Evolutionary conservation across 2,329 filamentous ascomycete genomes (phyloP).

Genomic region (Fusarium sp.): DNA sequence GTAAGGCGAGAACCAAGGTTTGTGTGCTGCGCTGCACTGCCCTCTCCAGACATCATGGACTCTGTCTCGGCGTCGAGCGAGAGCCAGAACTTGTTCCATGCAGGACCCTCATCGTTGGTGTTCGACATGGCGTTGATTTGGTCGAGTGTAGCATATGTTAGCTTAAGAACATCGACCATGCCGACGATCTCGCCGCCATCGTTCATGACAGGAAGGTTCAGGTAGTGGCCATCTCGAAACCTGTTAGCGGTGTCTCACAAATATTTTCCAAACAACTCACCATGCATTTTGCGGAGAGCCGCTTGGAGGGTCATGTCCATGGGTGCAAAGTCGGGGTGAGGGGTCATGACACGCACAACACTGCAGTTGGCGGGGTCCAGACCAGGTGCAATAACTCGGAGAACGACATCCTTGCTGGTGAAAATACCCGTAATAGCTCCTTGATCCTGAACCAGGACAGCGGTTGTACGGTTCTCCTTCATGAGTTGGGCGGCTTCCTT

Average conservation of each 20-base stretch:
- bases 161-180: slow-evolving; percentile 98
- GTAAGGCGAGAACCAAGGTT: slow-evolving; percentile 79
- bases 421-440: slow-evolving; percentile 99
- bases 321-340: slow-evolving; percentile 97
- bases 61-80: slow-evolving; percentile 95
- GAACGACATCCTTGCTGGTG: slow-evolving; percentile 98
- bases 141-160: slow-evolving; percentile 97
- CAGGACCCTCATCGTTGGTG: slow-evolving; percentile 85
- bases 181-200: slow-evolving; percentile 96
- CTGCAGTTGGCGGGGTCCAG: slow-evolving; percentile 95
- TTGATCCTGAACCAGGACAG: slow-evolving; percentile 95
- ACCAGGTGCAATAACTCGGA: slow-evolving; percentile 96
- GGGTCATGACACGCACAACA: slow-evolving; percentile 98
- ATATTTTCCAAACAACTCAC: slow-evolving; percentile 64
- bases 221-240: slow-evolving; percentile 90
- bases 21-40: slow-evolving; percentile 76
- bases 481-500: slow-evolving; percentile 95
- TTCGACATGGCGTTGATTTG: slow-evolving; percentile 97
- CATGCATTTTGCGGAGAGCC: slow-evolving; percentile 98
- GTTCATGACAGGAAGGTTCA: slow-evolving; percentile 99
- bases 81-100: slow-evolving; percentile 99
- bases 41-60: slow-evolving; percentile 94
- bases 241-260: slow-evolving; percentile 23
- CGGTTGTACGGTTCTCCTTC: slow-evolving; percentile 99
- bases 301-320: slow-evolving; percentile 99